Percentiles rank a stretch among this genome's conserved stretches.
phyloP scores from a whole-genome alignment of 2,329 filamentous ascomycete genomes.

The Phialophora chinensis region DNA sequence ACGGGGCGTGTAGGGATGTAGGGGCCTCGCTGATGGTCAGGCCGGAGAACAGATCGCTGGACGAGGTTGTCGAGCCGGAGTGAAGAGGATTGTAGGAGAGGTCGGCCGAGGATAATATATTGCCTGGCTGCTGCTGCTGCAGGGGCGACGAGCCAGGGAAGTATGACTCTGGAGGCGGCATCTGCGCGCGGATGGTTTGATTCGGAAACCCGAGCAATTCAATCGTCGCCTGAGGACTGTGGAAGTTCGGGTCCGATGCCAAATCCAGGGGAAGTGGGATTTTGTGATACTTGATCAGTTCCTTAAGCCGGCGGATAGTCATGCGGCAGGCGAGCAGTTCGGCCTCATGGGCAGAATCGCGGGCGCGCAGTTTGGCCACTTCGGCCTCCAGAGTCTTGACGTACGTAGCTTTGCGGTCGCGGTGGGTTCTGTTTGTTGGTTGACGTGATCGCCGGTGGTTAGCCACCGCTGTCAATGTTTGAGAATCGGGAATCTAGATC shows the following conservation, averaged over 20 bases:
- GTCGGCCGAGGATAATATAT: constrained; percentile 10
- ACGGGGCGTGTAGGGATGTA: constrained; percentile 14
- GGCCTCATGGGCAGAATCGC: constrained; percentile 34
- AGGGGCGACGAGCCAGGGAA: neutral
- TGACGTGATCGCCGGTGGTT: constrained; percentile 7
- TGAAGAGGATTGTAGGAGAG: constrained; percentile 6
- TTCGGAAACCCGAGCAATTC: constrained; percentile 29
- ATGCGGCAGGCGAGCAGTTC: constrained; percentile 24
- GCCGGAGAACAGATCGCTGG: constrained; percentile 14
- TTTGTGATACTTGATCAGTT: constrained; percentile 34
- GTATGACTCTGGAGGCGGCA: constrained; percentile 20
- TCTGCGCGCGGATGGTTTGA: constrained; percentile 29
- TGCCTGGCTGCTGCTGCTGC: neutral
- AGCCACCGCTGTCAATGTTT: neutral
- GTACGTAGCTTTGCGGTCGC: constrained; percentile 44
- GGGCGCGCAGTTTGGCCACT: constrained; percentile 40
- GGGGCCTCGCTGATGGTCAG: constrained; percentile 26
- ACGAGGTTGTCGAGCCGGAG: constrained; percentile 21
- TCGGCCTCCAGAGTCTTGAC: constrained; percentile 42
- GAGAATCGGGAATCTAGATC: neutral
- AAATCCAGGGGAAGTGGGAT: constrained; percentile 33
- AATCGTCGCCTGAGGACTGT: constrained; percentile 29
- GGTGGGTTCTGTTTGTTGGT: constrained; percentile 40
- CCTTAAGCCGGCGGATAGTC: constrained; percentile 34
- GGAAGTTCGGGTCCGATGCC: constrained; percentile 29